phyloP scores from a whole-genome alignment of 768 basidiomycete genomes.

The Lyophyllum atratum region DNA sequence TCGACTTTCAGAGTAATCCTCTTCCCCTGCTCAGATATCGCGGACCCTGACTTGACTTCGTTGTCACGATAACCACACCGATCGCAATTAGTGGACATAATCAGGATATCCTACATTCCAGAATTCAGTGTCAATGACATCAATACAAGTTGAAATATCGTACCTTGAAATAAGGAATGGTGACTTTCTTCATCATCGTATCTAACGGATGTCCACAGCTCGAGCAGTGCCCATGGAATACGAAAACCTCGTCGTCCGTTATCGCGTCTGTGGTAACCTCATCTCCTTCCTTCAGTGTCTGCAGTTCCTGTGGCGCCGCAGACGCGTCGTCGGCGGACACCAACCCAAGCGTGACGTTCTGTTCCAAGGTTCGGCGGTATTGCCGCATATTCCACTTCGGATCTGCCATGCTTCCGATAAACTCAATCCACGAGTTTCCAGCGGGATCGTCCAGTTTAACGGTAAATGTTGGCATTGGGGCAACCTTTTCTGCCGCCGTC shows the following conservation, averaged over 20 bases:
- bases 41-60: constrained; percentile 93
- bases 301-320: neutral
- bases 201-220: constrained; percentile 82
- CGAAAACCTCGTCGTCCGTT: constrained; percentile 82
- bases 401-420: constrained; percentile 82
- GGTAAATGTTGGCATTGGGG: constrained; percentile 74
- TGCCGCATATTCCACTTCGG: constrained; percentile 90
- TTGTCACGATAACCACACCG: constrained; percentile 95
- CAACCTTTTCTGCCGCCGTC: constrained; percentile 39
- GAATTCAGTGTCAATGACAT: neutral
- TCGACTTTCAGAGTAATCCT: constrained; percentile 87
- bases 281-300: constrained; percentile 11
- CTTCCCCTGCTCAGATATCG: constrained; percentile 87
- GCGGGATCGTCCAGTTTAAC: constrained; percentile 89
- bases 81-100: constrained; percentile 87
- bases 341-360: constrained; percentile 81
- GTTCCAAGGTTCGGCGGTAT: constrained; percentile 77
- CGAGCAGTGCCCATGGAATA: constrained; percentile 75
- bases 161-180: constrained; percentile 97
- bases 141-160: constrained; percentile 9
- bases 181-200: constrained; percentile 95
- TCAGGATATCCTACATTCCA: constrained; percentile 76
- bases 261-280: constrained; percentile 30
- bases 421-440: constrained; percentile 97
- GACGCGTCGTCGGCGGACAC: constrained; percentile 48